Base-by-base conservation (phyloP, 495 filamentous ascomycete species). In the Talaromyces stipitatus region DNA sequence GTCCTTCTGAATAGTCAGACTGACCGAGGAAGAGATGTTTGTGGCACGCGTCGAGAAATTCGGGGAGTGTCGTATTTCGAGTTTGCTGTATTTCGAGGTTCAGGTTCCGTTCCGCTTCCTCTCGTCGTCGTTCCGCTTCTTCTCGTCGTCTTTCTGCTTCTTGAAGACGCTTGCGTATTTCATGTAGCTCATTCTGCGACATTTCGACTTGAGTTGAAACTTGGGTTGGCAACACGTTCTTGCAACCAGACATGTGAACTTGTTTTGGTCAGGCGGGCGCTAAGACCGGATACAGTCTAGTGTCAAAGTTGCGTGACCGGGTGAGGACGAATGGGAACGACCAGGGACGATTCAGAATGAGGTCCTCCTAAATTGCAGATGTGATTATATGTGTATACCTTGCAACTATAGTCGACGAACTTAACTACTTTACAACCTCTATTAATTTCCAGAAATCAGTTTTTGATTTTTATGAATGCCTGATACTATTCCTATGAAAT, bases 31-130 rank as follows among this genome's bases (percentile, higher is more conserved):
- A 55, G 33, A 61, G 33, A 26, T 58, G 32, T 45, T 46, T 20
- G 58, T 61, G 47, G 50, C 32, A 61, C 8, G 29, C 55, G n/a
- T 61, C 27, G 12, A 61, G 18, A 10, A 61, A 55, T 27, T 61
- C 56, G 1, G 29, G 29, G 8, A 61, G 50, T 20, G 59, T 61
- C 5, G 59, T 61, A 12, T 54, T 55, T 16, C 46, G 32, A 54
- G 51, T 48, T 12, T 54, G 28, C 22, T 5, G 30, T 36, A 4
- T 33, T 36, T 38, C 14, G 4, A 20, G 4, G 29, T 54, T 32
- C 16, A 51, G 26, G 10, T 33, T 30, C 28, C 55, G 47, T n/a
- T 33, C 50, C 14, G 50, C 56, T 51, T 58, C 22, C 3, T 52
- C 46, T 38, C 47, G 29, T 36, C 7, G 56, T 53, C n/a, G 16